phyloP scores from a whole-genome alignment of 441 rosid genomes.

The Erodium chrysanthum region DNA sequence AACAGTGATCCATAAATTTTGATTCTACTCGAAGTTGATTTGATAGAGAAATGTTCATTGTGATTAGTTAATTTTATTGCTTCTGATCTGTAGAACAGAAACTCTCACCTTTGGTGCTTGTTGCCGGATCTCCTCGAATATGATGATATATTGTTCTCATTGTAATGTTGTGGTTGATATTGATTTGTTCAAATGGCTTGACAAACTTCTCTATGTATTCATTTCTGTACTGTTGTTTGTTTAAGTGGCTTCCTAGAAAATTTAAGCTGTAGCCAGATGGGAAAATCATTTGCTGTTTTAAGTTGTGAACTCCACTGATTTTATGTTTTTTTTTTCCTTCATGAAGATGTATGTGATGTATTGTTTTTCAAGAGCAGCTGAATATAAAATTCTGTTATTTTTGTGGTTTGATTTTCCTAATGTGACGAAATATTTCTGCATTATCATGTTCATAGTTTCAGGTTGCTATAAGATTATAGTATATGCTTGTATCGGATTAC shows the following conservation, averaged over 20 bases:
- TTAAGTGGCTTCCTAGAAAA: neutral
- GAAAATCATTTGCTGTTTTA: neutral
- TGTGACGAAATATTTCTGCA: neutral
- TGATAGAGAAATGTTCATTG: neutral
- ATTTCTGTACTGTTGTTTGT: neutral
- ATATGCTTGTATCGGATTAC: neutral
- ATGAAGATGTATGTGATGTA: neutral
- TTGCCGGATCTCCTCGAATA: neutral
- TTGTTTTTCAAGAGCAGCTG: neutral
- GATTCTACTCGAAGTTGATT: neutral
- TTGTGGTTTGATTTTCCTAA: neutral
- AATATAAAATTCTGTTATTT: neutral
- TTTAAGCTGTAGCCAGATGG: neutral
- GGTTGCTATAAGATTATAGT: neutral
- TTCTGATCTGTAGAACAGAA: neutral
- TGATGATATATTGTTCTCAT: neutral
- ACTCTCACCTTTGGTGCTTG: neutral
- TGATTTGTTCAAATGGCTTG: neutral
- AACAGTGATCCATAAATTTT: neutral
- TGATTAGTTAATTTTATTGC: neutral
- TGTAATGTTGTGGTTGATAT: neutral
- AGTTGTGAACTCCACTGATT: neutral
- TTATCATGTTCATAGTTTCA: neutral
- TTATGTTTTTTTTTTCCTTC: neutral
- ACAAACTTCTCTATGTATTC: neutral